These are phyloP conservation scores for Anaeramoeba ignava DNA, from an alignment of 78 protist species.

Conservation along the genomic window DNA sequence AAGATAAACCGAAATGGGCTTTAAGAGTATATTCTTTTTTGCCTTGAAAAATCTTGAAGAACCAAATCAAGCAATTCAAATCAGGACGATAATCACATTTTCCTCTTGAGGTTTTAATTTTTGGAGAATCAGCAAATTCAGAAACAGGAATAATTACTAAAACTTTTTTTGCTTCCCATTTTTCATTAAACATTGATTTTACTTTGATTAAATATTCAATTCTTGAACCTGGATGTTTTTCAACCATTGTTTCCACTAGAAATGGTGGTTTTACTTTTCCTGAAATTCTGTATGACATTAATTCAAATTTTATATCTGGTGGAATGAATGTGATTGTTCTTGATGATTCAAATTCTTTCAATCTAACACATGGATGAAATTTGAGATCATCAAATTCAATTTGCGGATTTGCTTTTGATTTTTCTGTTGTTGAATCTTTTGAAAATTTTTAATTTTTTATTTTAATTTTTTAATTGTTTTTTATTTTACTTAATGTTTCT, in stretches of 20 bases:
- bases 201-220: conserved; percentile 76
- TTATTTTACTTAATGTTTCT: too few relatives aligned
- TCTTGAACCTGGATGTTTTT: conserved; percentile 64
- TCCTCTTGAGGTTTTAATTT: too few relatives aligned
- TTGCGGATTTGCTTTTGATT: too few relatives aligned
- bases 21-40: conserved; percentile 58
- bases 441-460: too few relatives aligned
- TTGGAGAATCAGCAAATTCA: conserved; percentile 87
- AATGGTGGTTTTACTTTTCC: conserved; percentile 80
- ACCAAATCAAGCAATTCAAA: conserved; percentile 79
- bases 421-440: too few relatives aligned
- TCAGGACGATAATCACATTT: conserved; percentile 88
- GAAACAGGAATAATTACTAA: conserved; percentile 90
- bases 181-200: conserved; percentile 68
- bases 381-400: conserved; percentile 95
- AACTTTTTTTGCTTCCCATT: conserved; percentile 84
- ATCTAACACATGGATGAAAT: conserved; percentile 95
- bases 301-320: conserved; percentile 92
- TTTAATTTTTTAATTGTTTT: too few relatives aligned
- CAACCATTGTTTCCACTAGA: conserved; percentile 75
- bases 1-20: conserved; percentile 87
- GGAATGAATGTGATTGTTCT: conserved; percentile 95
- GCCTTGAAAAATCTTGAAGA: conserved; percentile 85
- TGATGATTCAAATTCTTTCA: conserved; percentile 82
- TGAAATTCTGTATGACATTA: conserved; percentile 91